Conservation (phyloP, 2,329 filamentous ascomycete species). For the Camptophora hylomeconis region DNA sequence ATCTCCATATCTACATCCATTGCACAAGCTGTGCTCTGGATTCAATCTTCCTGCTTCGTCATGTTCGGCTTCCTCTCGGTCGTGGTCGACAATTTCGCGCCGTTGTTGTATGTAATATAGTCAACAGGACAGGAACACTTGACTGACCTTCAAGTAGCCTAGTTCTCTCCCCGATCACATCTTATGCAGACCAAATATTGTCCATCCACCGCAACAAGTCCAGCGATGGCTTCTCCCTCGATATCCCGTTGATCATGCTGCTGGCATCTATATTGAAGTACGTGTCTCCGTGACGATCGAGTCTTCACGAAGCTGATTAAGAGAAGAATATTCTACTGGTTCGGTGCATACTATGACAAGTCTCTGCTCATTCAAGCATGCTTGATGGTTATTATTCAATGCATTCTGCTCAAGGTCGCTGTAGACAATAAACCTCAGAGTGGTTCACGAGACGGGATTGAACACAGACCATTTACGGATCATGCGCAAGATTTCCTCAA, state of each 20-base stretch:
- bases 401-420: conserved; percentile 47
- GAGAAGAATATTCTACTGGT: conserved; percentile 50
- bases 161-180: conserved; percentile 49
- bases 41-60: no score
- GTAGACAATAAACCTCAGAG: conserved; percentile 39
- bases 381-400: conserved; percentile 47
- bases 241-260: conserved; percentile 56
- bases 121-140: neutral
- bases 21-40: no score
- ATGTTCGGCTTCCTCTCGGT: conserved; percentile 28
- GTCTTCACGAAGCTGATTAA: conserved; percentile 2
- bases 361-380: conserved; percentile 47
- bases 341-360: conserved; percentile 46
- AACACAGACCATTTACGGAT: conserved; percentile 29
- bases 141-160: conserved; percentile 29
- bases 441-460: conserved; percentile 24
- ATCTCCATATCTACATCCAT: no score
- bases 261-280: conserved; percentile 51
- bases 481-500: conserved; percentile 14
- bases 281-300: conserved; percentile 8
- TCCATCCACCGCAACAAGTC: conserved; percentile 47
- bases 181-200: conserved; percentile 54
- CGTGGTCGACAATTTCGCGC: conserved; percentile 34
- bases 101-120: conserved; percentile 30
- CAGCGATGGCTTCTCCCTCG: conserved; percentile 52